Evolutionary conservation across 177 flowering plant species (phyloP).

Genomic region (Vitis hybrid): DNA sequence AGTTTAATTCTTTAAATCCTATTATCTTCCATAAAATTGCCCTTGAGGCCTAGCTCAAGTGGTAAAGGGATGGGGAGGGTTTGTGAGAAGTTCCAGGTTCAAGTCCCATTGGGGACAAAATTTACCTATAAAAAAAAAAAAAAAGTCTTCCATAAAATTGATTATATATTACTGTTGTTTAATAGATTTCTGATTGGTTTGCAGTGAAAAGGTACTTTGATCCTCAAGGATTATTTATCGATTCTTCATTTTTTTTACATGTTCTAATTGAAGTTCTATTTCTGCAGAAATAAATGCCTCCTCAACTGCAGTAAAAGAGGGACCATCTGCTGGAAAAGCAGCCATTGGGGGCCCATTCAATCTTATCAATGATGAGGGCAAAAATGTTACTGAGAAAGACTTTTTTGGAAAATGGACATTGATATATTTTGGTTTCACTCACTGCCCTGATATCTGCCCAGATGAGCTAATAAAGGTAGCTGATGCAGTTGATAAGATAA

Average conservation of each 20-base stretch:
- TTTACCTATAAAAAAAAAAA: no score
- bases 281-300: constrained; percentile 58
- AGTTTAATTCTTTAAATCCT: no score
- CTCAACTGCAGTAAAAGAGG: constrained; percentile 64
- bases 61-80: no score
- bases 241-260: background rate
- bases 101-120: no score
- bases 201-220: background rate
- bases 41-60: no score
- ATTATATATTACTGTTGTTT: background rate
- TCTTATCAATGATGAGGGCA: constrained; percentile 82
- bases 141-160: no score
- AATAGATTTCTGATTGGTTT: background rate
- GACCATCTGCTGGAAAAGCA: constrained; percentile 89
- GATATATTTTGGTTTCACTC: constrained; percentile 93
- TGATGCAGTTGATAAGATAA: constrained; percentile 86
- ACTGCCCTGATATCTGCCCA: constrained; percentile 98
- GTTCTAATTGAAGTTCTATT: constrained; percentile 3
- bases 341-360: constrained; percentile 93
- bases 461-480: constrained; percentile 85
- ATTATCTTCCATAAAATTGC: no score
- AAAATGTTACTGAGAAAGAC: constrained; percentile 68
- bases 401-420: constrained; percentile 79
- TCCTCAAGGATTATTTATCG: background rate
- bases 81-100: no score